phyloP scores from a whole-genome alignment of 345 rosid species.

The Mercurialis annua region DNA sequence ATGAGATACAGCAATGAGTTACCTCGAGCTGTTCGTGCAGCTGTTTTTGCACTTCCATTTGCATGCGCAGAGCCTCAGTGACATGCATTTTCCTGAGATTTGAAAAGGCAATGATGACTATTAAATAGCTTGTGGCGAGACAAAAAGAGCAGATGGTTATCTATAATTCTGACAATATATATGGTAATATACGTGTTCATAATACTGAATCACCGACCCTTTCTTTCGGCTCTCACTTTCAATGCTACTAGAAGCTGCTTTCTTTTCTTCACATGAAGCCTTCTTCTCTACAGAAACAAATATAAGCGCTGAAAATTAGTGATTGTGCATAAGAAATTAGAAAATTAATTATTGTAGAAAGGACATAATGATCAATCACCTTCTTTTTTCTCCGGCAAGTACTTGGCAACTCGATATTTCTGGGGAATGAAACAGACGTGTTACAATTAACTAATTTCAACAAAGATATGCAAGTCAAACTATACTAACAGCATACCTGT shows the following conservation, averaged over 20 bases:
- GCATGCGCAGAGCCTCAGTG: constrained; percentile 71
- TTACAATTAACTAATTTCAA: not conserved
- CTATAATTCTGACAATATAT: not conserved
- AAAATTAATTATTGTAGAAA: not conserved
- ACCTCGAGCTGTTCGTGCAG: constrained; percentile 89
- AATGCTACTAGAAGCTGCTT: constrained; percentile 36
- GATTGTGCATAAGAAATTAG: not conserved
- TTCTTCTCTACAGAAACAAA: constrained; percentile 40
- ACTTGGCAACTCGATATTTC: constrained; percentile 91
- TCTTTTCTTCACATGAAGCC: constrained; percentile 56
- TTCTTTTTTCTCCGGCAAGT: constrained; percentile 84
- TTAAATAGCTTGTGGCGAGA: constrained; percentile 3
- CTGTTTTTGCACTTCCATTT: constrained; percentile 85
- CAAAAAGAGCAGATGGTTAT: constrained; percentile 8
- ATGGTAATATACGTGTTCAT: not conserved
- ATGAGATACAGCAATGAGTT: not conserved
- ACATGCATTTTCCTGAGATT: constrained; percentile 47
- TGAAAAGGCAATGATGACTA: not conserved
- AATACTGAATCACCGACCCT: constrained; percentile 40
- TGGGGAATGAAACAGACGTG: constrained; percentile 30
- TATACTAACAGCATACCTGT: constrained; percentile 49
- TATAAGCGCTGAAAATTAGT: not conserved
- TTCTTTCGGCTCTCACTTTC: constrained; percentile 53
- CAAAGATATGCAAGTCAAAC: not conserved
- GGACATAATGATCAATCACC: constrained; percentile 35